Evolutionary conservation across 768 basidiomycete genomes (phyloP).

Genomic region (Russula emetica): DNA sequence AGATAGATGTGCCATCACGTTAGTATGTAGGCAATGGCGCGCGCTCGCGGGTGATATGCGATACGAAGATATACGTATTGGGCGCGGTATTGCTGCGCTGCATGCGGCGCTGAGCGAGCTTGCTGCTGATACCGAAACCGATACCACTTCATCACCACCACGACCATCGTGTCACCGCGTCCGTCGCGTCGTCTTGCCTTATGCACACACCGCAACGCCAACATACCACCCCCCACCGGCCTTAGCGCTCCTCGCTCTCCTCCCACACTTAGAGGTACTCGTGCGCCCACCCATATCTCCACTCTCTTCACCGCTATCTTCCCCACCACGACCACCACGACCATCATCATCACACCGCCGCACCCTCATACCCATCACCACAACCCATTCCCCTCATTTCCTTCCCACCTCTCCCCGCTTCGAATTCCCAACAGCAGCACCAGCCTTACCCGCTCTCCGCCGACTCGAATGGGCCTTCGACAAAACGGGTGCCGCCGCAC

Average conservation of each 20-base stretch:
- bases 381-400: too few species aligned
- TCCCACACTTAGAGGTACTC: slow-evolving; percentile 24
- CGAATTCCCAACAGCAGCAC: slow-evolving; percentile 11
- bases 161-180: slow-evolving; percentile 7
- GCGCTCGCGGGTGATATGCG: slow-evolving; percentile 17
- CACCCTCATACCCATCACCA: not conserved
- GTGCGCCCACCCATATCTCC: slow-evolving; percentile 17
- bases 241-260: slow-evolving; percentile 15
- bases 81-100: slow-evolving; percentile 17
- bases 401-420: not conserved
- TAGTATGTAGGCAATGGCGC: slow-evolving; percentile 25
- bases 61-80: slow-evolving; percentile 27
- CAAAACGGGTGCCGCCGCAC: slow-evolving; percentile 15
- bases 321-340: not conserved
- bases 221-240: slow-evolving; percentile 9
- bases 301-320: not conserved
- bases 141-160: too few species aligned
- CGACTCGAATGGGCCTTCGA: slow-evolving; percentile 26
- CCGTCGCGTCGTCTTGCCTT: slow-evolving; percentile 26
- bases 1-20: slow-evolving; percentile 17
- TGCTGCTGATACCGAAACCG: too few species aligned
- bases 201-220: slow-evolving; percentile 15
- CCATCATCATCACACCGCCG: too few species aligned
- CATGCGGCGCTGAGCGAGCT: not conserved
- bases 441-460: slow-evolving; percentile 6